phyloP scores from a whole-genome alignment of 2,329 filamentous ascomycete species.

The Aplosporella prunicola region DNA sequence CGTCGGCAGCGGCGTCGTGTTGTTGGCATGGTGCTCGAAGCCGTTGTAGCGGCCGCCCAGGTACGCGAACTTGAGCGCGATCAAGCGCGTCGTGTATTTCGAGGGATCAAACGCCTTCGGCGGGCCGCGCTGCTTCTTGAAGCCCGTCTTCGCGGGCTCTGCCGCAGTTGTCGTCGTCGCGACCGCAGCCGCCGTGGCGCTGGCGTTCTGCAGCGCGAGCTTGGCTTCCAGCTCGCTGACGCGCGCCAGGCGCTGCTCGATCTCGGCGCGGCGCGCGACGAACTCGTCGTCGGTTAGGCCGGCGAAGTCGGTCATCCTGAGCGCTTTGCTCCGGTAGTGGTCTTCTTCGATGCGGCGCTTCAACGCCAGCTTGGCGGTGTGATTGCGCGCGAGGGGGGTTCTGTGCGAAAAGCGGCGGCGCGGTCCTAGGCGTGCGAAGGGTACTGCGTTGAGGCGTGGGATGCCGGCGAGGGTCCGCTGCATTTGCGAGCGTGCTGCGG shows the following conservation, averaged over 20 bases:
- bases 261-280: constrained; percentile 8
- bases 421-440: too few species aligned
- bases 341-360: too few species aligned
- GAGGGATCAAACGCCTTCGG: constrained; percentile 60
- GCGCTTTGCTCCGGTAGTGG: too few species aligned
- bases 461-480: too few species aligned
- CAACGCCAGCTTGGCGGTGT: too few species aligned
- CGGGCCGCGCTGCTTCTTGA: constrained; percentile 20
- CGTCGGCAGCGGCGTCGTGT: constrained; percentile 59
- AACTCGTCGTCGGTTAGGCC: constrained; percentile 8
- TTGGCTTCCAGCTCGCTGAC: constrained; percentile 60
- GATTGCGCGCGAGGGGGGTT: too few species aligned
- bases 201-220: constrained; percentile 43
- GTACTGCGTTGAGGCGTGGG: too few species aligned
- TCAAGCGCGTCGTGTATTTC: constrained; percentile 71
- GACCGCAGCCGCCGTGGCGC: constrained; percentile 4
- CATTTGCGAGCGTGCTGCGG: too few species aligned
- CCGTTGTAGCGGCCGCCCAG: constrained; percentile 86
- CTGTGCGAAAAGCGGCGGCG: too few species aligned
- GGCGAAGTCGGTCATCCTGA: neutral
- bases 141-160: neutral
- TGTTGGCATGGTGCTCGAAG: constrained; percentile 74
- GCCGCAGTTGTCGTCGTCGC: constrained; percentile 3
- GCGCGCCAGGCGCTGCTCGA: constrained; percentile 54
- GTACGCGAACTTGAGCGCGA: constrained; percentile 91